Percentiles rank a stretch among this genome's conserved stretches.
phyloP scores from a whole-genome alignment of 1,284 basidiomycete species.

The Pseudozyma hubeiensis region DNA sequence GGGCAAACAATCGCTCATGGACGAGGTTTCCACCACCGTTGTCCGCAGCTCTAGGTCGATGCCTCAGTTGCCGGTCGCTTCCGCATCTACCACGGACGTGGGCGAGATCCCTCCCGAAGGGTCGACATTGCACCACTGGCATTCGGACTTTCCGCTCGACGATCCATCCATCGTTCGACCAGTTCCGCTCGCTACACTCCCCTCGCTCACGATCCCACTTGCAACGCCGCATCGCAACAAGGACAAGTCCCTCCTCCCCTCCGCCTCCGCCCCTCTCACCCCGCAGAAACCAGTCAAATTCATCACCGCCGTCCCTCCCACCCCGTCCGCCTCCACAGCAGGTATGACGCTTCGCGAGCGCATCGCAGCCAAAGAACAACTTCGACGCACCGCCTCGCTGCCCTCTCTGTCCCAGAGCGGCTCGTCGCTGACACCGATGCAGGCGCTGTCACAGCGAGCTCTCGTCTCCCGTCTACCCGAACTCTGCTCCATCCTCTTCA shows the following conservation, averaged over 20 bases:
- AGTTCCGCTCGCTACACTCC: slow-evolving; percentile 32
- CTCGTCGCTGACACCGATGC: slow-evolving; percentile 23
- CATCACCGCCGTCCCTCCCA: background rate
- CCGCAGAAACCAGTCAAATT: slow-evolving; percentile 26
- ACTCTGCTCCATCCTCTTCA: slow-evolving; percentile 52
- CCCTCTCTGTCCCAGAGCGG: slow-evolving; percentile 12
- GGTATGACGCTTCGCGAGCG: slow-evolving; percentile 43
- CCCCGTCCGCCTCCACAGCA: slow-evolving; percentile 3
- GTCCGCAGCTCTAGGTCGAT: slow-evolving; percentile 19
- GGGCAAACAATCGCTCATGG: slow-evolving; percentile 33
- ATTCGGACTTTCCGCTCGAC: slow-evolving; percentile 39
- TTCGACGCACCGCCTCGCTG: slow-evolving; percentile 36
- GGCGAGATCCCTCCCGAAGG: slow-evolving; percentile 28
- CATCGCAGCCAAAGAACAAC: slow-evolving; percentile 53
- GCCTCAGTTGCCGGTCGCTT: slow-evolving; percentile 5
- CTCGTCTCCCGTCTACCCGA: slow-evolving; percentile 51
- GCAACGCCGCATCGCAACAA: slow-evolving; percentile 37
- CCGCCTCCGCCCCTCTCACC: slow-evolving; percentile 4
- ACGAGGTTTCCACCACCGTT: slow-evolving; percentile 29
- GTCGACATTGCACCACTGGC: slow-evolving; percentile 25
- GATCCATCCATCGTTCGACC: slow-evolving; percentile 26
- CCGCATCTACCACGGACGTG: background rate
- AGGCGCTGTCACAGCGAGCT: slow-evolving; percentile 37
- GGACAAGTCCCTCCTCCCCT: slow-evolving; percentile 7
- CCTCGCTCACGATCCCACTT: slow-evolving; percentile 19